These are phyloP conservation scores for Cadophora sp. DNA, from an alignment of 2,329 filamentous ascomycete species.

Conservation along the genomic window DNA sequence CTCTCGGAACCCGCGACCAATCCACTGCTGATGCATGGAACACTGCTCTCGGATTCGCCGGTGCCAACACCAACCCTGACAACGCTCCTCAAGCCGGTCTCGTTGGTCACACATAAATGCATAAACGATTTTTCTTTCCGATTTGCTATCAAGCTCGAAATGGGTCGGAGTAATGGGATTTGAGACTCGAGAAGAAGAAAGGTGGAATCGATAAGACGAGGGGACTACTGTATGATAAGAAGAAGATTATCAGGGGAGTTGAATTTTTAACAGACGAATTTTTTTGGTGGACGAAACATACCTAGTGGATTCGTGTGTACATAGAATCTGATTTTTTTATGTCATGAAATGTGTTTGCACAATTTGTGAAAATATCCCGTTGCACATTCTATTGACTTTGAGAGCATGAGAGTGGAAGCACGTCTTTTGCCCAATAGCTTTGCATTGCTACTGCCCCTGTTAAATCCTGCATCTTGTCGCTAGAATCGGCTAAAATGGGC, in stretches of 20 bases:
- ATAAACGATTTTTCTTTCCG: neutral
- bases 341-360: neutral
- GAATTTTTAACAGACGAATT: slow-evolving; percentile 10
- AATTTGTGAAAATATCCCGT: neutral
- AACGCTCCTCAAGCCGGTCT: slow-evolving; percentile 41
- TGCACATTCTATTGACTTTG: too few relatives aligned
- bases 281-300: neutral
- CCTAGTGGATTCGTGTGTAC: neutral
- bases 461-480: too few relatives aligned
- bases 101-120: slow-evolving; percentile 39
- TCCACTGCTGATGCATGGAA: slow-evolving; percentile 55
- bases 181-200: neutral
- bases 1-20: slow-evolving; percentile 56
- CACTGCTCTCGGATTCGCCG: slow-evolving; percentile 47
- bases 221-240: neutral
- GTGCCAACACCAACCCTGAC: slow-evolving; percentile 42
- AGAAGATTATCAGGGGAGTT: slow-evolving; percentile 5
- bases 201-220: neutral
- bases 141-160: neutral
- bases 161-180: slow-evolving; percentile 11
- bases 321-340: slow-evolving; percentile 10
- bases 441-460: too few relatives aligned
- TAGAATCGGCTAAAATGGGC: too few relatives aligned
- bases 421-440: too few relatives aligned
- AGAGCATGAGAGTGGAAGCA: too few relatives aligned